A percentile compares a stretch with the other conserved stretches of the same genome.
Conservation (phyloP, 2,329 filamentous ascomycete species). For the Parascedosporium putredinis region DNA sequence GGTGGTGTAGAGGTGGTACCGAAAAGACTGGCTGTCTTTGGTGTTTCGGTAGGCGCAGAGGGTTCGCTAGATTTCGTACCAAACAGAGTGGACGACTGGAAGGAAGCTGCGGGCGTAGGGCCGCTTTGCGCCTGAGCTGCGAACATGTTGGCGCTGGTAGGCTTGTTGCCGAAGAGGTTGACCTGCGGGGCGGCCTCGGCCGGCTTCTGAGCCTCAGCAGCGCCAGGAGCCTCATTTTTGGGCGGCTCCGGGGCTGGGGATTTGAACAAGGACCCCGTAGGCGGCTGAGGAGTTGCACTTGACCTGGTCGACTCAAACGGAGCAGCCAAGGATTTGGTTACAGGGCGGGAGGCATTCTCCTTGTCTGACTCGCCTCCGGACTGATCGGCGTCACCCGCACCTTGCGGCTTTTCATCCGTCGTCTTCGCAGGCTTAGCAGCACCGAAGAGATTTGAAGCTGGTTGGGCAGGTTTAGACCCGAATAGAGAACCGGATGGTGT, state of each 20-base stretch:
- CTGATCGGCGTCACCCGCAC: constrained; percentile 19
- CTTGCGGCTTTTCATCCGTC: constrained; percentile 17
- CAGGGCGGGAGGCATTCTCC: constrained; percentile 28
- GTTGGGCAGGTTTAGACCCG: constrained; percentile 23
- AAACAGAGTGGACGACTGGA: constrained; percentile 19
- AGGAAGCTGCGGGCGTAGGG: not conserved
- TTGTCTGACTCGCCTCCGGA: constrained; percentile 31
- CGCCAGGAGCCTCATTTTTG: constrained; percentile 2
- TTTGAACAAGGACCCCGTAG: constrained; percentile 3
- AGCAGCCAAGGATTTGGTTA: constrained; percentile 1
- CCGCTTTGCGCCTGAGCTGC: not conserved
- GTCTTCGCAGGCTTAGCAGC: constrained; percentile 21
- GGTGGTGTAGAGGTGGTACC: constrained; percentile 11
- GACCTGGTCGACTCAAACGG: not conserved
- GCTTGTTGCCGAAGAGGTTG: constrained; percentile 20
- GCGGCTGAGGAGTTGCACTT: not conserved
- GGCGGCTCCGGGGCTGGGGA: constrained; percentile 2
- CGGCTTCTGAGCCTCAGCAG: not conserved
- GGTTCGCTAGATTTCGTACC: constrained; percentile 19
- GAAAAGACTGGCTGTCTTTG: constrained; percentile 11
- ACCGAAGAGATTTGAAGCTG: constrained; percentile 25
- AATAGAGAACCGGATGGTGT: constrained; percentile 23
- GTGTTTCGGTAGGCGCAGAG: constrained; percentile 16
- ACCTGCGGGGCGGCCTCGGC: not conserved
- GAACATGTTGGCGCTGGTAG: constrained; percentile 5